These are phyloP conservation scores for Alternaria atra DNA, from an alignment of 2,329 filamentous ascomycete species.

Conservation along the genomic window DNA sequence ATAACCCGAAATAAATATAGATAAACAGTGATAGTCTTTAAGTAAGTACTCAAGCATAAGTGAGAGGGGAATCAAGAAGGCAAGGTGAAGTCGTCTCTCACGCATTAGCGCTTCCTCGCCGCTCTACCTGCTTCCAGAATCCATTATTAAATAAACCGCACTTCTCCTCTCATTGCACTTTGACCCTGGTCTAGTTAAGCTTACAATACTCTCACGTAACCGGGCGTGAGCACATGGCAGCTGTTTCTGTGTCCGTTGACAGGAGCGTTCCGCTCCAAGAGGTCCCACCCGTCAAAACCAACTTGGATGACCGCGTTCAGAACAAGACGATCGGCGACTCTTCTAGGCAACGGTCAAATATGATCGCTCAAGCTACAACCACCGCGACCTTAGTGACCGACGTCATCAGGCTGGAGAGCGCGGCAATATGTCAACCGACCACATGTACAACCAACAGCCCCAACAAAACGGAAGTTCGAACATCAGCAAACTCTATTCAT, in stretches of 20 bases:
- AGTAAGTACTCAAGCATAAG: not conserved
- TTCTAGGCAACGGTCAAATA: not conserved
- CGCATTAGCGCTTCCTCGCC: not conserved
- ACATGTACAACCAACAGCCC: not conserved
- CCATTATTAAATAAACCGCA: not conserved
- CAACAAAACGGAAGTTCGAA: not conserved
- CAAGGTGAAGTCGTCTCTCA: not conserved
- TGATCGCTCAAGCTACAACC: not conserved
- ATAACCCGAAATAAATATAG: too few species aligned
- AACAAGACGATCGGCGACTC: not conserved
- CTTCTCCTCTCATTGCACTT: not conserved
- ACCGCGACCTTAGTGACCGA: not conserved
- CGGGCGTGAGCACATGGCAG: not conserved
- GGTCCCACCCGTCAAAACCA: not conserved
- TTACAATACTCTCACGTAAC: not conserved
- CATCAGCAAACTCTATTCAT: not conserved
- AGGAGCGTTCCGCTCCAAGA: not conserved
- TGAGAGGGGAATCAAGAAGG: not conserved
- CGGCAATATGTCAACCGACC: not conserved
- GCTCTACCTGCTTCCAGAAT: not conserved
- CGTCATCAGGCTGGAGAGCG: not conserved
- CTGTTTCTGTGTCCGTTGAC: not conserved
- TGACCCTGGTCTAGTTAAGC: not conserved
- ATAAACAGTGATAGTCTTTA: not conserved
- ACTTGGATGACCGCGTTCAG: not conserved